Base-by-base conservation (phyloP, 495 filamentous ascomycete genomes). In the Oidiodendron maius region DNA sequence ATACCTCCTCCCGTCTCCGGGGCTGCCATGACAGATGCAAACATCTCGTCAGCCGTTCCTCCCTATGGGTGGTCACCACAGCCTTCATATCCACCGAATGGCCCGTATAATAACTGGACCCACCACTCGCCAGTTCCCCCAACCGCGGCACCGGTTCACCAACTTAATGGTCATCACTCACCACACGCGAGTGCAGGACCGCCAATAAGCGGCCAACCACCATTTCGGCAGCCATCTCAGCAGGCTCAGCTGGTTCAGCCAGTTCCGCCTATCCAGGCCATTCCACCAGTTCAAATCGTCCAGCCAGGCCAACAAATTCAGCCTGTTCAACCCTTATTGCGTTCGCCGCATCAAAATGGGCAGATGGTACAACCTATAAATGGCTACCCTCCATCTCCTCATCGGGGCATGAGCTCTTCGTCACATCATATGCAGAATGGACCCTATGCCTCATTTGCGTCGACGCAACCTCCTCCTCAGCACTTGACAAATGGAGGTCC, bases 151-250 rank as follows among this genome's bases (percentile, higher is more conserved):
- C 49, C 63, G 21, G 28, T 62, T 11, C 62, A 71, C 43, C 64
- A 72, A 16, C 59, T 72, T 16, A 75, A 71, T 53, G 66, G 68
- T 30, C 53, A 53, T 43, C 59, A 55, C 20, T 64, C 66, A 3
- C 62, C 68, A 17, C 67, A 58, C 2, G 54, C 56, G 15, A 63
- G 20, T 18, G 17, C 20, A 44, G 57, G 3, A 56, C 52, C 39
- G 8, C 40, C 30, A 21, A n/a, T 48, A 4, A 52, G 45, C 30
- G 51, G 49, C 40, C 51, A 52, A 18, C 9, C 44, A 15, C 44
- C 18, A 17, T 18, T 50, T 6, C 42, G 54, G 12, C 54, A 57
- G 26, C 36, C 55, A 5, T n/a, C n/a, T n/a, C n/a, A n/a, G n/a
- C n/a, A n/a, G n/a, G n/a, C n/a, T n/a, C n/a, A n/a, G n/a, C n/a